phyloP scores from a whole-genome alignment of 2,329 filamentous ascomycete species.

The Alternaria ethzedia region DNA sequence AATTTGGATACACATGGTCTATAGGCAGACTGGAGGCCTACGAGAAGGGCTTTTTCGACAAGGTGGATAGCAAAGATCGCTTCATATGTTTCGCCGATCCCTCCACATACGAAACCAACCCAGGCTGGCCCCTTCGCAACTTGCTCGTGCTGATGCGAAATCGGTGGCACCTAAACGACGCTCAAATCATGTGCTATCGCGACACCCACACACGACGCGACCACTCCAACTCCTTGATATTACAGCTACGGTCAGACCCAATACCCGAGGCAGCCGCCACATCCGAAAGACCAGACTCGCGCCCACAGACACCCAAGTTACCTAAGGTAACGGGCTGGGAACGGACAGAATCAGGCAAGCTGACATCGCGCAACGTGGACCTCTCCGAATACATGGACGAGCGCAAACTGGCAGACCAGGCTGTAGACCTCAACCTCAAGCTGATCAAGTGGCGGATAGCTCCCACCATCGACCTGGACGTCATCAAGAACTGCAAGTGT shows the following conservation, averaged over 20 bases:
- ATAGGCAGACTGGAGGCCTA: conserved; percentile 78
- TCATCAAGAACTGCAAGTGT: conserved; percentile 88
- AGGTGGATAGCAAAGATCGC: conserved; percentile 72
- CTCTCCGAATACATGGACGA: conserved; percentile 95
- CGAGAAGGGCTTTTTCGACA: conserved; percentile 86
- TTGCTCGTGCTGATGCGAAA: conserved; percentile 83
- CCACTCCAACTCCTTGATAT: conserved; percentile 79
- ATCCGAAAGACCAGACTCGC: conserved; percentile 19
- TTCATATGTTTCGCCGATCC: conserved; percentile 91
- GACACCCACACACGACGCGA: conserved; percentile 80
- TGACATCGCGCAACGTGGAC: conserved; percentile 79
- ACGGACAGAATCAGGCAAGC: conserved; percentile 77
- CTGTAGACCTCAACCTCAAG: conserved; percentile 94
- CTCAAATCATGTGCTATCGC: conserved; percentile 88
- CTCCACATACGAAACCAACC: conserved; percentile 85
- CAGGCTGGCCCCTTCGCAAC: conserved; percentile 93
- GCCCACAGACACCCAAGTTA: conserved; percentile 58
- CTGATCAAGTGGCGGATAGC: conserved; percentile 99
- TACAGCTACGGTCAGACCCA: conserved; percentile 54
- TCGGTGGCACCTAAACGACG: conserved; percentile 75
- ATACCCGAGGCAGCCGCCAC: conserved; percentile 9
- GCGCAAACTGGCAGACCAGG: conserved; percentile 82
- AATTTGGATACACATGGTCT: conserved; percentile 75
- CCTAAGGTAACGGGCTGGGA: conserved; percentile 98
- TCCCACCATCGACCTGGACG: conserved; percentile 83